Evolutionary conservation across 805 yeast species (phyloP).

Genomic region (Wickerhamomyces tratensis): DNA sequence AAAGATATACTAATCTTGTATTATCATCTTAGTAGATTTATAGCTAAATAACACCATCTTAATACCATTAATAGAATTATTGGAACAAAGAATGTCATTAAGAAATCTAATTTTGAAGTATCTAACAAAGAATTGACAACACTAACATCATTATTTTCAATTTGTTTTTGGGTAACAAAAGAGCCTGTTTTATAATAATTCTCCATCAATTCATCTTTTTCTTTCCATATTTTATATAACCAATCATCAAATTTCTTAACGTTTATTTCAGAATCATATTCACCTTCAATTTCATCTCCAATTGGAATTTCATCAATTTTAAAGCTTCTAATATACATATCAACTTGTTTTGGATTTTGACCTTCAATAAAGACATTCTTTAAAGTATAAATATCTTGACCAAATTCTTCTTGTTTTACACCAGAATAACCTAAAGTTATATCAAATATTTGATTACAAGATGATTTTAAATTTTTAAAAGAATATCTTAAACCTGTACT

Average conservation of each 20-base stretch:
- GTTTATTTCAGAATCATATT: conserved; percentile 29
- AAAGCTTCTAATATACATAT: conserved; percentile 54
- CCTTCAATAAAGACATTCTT: conserved; percentile 58
- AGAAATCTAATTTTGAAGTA: conserved; percentile 15
- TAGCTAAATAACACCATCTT: conserved; percentile 1
- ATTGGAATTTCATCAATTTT: conserved; percentile 55
- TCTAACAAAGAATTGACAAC: conserved; percentile 11
- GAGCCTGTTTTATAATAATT: conserved; percentile 45
- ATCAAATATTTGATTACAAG: conserved; percentile 62
- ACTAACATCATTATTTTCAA: conserved; percentile 7
- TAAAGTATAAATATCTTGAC: conserved; percentile 70
- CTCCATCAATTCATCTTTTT: conserved; percentile 69
- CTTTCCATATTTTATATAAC: conserved; percentile 66
- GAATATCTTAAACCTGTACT: conserved; percentile 68
- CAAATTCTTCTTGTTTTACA: conserved; percentile 49
- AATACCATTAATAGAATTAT: conserved; percentile 12
- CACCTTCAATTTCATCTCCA: conserved; percentile 29
- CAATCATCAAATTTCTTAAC: conserved; percentile 54
- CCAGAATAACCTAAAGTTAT: conserved; percentile 79
- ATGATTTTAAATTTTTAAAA: conserved; percentile 41
- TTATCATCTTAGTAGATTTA: too few relatives aligned
- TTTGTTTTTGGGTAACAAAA: conserved; percentile 23
- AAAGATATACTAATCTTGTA: too few relatives aligned
- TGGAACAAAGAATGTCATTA: conserved; percentile 25
- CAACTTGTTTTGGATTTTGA: conserved; percentile 56